phyloP scores from a whole-genome alignment of 2,329 filamentous ascomycete species.

The Massarina eburnea region DNA sequence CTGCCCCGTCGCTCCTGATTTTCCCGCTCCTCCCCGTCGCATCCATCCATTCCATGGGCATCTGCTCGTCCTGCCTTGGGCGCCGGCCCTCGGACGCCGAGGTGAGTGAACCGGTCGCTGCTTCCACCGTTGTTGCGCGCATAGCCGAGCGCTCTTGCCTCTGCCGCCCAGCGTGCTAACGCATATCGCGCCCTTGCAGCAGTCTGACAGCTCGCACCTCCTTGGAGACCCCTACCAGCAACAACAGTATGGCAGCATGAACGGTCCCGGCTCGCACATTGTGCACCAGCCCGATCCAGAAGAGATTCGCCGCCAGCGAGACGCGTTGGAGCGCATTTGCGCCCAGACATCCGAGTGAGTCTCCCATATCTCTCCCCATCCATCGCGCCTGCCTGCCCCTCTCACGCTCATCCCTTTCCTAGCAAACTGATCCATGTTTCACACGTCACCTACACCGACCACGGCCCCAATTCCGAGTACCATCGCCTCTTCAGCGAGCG shows the following conservation, averaged over 20 bases:
- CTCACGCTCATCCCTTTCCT: conserved; percentile 27
- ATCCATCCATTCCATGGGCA: conserved; percentile 45
- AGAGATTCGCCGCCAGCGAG: conserved; percentile 51
- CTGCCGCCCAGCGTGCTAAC: conserved; percentile 21
- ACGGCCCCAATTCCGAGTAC: conserved; percentile 44
- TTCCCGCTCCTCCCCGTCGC: conserved; percentile 5
- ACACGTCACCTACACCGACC: conserved; percentile 43
- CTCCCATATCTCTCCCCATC: conserved; percentile 1
- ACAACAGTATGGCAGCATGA: conserved; percentile 48
- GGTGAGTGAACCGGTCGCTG: conserved; percentile 31
- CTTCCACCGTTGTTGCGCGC: conserved; percentile 5
- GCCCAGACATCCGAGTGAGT: conserved; percentile 52
- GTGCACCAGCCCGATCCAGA: conserved; percentile 50
- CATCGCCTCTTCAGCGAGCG: conserved; percentile 46
- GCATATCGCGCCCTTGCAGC: conserved; percentile 34
- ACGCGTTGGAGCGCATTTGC: conserved; percentile 53
- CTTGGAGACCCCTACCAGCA: conserved; percentile 48
- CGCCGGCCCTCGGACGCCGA: conserved; percentile 48
- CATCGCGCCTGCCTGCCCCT: conserved; percentile 4
- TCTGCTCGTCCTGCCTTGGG: conserved; percentile 51
- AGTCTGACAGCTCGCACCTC: conserved; percentile 50
- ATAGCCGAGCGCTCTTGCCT: conserved; percentile 9
- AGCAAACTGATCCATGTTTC: conserved; percentile 55
- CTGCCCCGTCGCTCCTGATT: neutral
- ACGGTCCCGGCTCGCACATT: conserved; percentile 29